Percentiles rank a stretch among this genome's conserved stretches.
These are phyloP conservation scores for Dendrobium catenatum DNA, from an alignment of 106 monocot species.

Conservation along the genomic window DNA sequence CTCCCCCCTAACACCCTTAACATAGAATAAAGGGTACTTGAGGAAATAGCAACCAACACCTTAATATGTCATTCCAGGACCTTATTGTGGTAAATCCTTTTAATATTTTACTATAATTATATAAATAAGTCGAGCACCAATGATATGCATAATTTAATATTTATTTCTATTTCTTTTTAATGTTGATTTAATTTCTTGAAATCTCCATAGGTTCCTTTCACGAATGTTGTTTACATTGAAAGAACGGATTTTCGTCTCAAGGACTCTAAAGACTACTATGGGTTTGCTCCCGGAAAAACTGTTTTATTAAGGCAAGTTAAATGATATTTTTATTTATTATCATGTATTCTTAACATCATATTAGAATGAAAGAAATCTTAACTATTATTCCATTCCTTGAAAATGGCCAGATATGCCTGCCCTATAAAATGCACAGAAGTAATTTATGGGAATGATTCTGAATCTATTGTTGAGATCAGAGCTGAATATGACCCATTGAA, in stretches of 20 bases:
- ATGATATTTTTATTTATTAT: not conserved
- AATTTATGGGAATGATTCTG: slow-evolving; percentile 52
- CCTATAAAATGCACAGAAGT: slow-evolving; percentile 95
- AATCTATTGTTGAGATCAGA: slow-evolving; percentile 51
- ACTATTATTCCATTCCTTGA: not conserved
- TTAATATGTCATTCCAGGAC: too few species aligned
- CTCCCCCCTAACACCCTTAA: too few species aligned
- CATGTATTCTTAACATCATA: not conserved
- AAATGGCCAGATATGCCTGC: slow-evolving; percentile 67
- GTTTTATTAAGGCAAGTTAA: slow-evolving; percentile 65
- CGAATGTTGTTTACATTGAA: slow-evolving; percentile 87
- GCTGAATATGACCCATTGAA: slow-evolving; percentile 88
- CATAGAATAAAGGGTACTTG: too few species aligned
- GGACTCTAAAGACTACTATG: slow-evolving; percentile 96
- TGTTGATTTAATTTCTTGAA: not conserved
- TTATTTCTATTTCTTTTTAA: not conserved
- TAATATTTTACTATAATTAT: not conserved
- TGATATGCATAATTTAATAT: not conserved
- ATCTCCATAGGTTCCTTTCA: slow-evolving; percentile 67
- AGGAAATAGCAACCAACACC: too few species aligned
- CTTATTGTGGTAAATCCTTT: too few species aligned
- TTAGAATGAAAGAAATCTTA: not conserved
- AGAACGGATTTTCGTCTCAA: slow-evolving; percentile 78
- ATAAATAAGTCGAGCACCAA: not conserved
- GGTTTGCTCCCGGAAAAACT: slow-evolving; percentile 95